These are phyloP conservation scores for Sergeia podlipaevii DNA, from an alignment of 208 protist genomes.

Conservation along the genomic window DNA sequence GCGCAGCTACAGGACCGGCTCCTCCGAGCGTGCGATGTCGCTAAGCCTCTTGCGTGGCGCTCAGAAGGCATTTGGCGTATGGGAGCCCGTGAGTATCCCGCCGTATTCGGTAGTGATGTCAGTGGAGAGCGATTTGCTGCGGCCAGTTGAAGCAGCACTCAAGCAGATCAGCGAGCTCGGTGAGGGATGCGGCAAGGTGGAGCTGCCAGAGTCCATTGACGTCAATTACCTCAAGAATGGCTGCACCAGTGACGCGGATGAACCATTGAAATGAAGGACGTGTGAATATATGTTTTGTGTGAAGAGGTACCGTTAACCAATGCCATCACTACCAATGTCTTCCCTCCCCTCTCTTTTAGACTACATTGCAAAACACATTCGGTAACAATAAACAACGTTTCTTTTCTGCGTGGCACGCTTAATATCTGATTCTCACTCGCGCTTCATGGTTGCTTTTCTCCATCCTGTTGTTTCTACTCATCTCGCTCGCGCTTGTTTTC, in stretches of 20 bases:
- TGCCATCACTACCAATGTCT: too few relatives aligned
- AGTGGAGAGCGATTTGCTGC: slow-evolving; percentile 21
- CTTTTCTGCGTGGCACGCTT: not conserved
- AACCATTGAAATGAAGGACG: not conserved
- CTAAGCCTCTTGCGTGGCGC: slow-evolving; percentile 36
- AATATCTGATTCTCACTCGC: too few relatives aligned
- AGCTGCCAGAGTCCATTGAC: slow-evolving; percentile 72
- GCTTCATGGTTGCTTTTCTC: not conserved
- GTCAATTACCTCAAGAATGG: slow-evolving; percentile 70
- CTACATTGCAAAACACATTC: too few relatives aligned
- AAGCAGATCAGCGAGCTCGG: slow-evolving; percentile 12
- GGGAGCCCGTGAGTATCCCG: slow-evolving; percentile 42
- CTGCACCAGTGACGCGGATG: slow-evolving; percentile 5
- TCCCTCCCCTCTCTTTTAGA: not conserved
- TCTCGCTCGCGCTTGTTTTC: not conserved
- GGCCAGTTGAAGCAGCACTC: slow-evolving; percentile 32
- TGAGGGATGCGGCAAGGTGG: slow-evolving; percentile 28
- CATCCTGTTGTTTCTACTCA: not conserved
- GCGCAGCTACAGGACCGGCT: slow-evolving; percentile 22
- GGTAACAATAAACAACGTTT: not conserved
- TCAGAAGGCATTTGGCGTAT: slow-evolving; percentile 52
- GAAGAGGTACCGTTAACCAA: too few relatives aligned
- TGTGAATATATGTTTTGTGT: not conserved
- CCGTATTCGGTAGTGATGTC: slow-evolving; percentile 45
- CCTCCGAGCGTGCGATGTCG: slow-evolving; percentile 21